phyloP scores from a whole-genome alignment of 192 early-diverging fungal genomes.

The Mortierella claussenii region DNA sequence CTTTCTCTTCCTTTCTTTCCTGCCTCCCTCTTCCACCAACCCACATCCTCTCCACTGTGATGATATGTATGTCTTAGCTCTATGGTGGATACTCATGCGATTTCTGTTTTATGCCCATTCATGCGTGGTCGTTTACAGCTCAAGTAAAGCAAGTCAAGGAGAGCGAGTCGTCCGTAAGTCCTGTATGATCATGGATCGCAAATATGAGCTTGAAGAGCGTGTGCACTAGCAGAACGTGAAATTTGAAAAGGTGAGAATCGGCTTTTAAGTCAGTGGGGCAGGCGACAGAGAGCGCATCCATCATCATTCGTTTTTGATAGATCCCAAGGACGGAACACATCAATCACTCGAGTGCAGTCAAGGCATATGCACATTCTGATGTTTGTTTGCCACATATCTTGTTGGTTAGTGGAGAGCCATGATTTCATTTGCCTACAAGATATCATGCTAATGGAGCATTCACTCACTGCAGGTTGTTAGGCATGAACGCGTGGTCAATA shows the following conservation, averaged over 20 bases:
- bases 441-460: not conserved
- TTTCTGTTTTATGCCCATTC: too few relatives aligned
- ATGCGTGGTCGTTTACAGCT: conserved; percentile 65
- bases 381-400: conserved; percentile 83
- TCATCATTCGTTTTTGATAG: conserved; percentile 13
- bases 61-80: too few relatives aligned
- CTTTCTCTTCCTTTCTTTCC: too few relatives aligned
- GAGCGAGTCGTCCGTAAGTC: conserved; percentile 76
- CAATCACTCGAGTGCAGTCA: conserved; percentile 79
- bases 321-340: conserved; percentile 67
- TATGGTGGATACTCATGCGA: too few relatives aligned
- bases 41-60: too few relatives aligned
- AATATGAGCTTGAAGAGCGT: conserved; percentile 87
- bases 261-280: not conserved
- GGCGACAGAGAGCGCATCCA: not conserved
- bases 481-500: not conserved
- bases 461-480: not conserved
- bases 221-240: conserved; percentile 77
- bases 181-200: conserved; percentile 89
- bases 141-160: conserved; percentile 70
- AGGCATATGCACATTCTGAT: conserved; percentile 87
- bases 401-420: conserved; percentile 53
- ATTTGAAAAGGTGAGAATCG: conserved; percentile 71
- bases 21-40: too few relatives aligned
- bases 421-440: not conserved